A percentile compares a stretch with the other conserved stretches of the same genome.
These are phyloP conservation scores for Paecilomyces niveus DNA, from an alignment of 2,329 filamentous ascomycete species.

Conservation along the genomic window DNA sequence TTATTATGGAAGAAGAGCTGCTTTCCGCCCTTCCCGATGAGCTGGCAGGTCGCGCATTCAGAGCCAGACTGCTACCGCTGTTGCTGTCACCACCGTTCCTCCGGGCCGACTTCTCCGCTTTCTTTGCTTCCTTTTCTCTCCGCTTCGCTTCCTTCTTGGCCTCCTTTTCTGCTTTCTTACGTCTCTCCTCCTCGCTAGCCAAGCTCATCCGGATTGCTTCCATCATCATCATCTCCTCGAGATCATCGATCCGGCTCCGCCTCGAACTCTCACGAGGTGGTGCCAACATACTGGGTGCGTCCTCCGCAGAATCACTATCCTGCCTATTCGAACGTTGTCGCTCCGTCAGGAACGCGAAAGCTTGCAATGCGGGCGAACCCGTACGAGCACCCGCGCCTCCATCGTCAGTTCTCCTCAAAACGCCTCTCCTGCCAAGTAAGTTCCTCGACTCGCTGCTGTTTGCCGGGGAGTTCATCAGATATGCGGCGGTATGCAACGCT, in stretches of 20 bases:
- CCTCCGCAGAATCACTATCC: slow-evolving; percentile 30
- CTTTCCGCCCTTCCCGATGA: slow-evolving; percentile 29
- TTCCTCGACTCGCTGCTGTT: slow-evolving; percentile 38
- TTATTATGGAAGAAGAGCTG: slow-evolving; percentile 28
- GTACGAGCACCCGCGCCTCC: slow-evolving; percentile 24
- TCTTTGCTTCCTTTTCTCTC: slow-evolving; percentile 76
- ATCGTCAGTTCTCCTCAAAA: slow-evolving; percentile 35
- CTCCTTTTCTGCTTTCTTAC: slow-evolving; percentile 75
- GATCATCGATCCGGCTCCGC: slow-evolving; percentile 66
- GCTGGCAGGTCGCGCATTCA: slow-evolving; percentile 38
- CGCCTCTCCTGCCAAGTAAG: slow-evolving; percentile 52
- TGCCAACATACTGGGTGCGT: slow-evolving; percentile 25
- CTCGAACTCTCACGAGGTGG: slow-evolving; percentile 47
- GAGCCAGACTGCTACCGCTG: slow-evolving; percentile 57
- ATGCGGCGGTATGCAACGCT: slow-evolving; percentile 88
- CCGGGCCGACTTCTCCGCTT: slow-evolving; percentile 60
- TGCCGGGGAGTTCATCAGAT: slow-evolving; percentile 63
- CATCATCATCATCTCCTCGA: slow-evolving; percentile 98
- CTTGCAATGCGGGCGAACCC: slow-evolving; percentile 36
- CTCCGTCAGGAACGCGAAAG: slow-evolving; percentile 42
- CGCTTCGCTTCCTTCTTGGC: slow-evolving; percentile 76
- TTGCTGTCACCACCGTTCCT: slow-evolving; percentile 50
- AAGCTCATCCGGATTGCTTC: slow-evolving; percentile 88
- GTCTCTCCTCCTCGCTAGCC: slow-evolving; percentile 89
- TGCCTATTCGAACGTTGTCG: slow-evolving; percentile 26